phyloP scores from a whole-genome alignment of 108 stramenopile species.

The Cyclotella kingstonii region DNA sequence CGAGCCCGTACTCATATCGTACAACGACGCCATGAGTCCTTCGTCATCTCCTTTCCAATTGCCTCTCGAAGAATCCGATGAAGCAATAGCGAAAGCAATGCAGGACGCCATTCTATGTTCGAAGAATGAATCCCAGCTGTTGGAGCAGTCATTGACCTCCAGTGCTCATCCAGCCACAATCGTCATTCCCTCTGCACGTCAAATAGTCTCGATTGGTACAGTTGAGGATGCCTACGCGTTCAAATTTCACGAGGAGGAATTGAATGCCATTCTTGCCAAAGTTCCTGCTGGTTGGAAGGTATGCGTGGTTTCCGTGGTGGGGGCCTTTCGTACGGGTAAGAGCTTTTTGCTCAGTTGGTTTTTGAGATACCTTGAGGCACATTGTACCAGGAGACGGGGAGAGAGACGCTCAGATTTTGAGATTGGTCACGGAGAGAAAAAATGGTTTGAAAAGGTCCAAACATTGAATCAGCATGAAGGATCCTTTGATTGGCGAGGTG shows the following conservation, averaged over 20 bases:
- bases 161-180: no score
- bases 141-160: not conserved
- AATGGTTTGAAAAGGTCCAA: conserved; percentile 66
- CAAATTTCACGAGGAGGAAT: conserved; percentile 77
- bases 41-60: conserved; percentile 9
- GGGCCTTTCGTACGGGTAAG: conserved; percentile 98
- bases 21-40: conserved; percentile 28
- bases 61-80: not conserved
- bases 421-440: conserved; percentile 26
- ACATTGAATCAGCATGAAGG: conserved; percentile 59
- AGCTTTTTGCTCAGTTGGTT: conserved; percentile 94
- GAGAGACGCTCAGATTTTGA: not conserved
- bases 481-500: conserved; percentile 94
- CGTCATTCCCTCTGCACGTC: conserved; percentile 44
- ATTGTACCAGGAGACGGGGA: conserved; percentile 27
- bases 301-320: conserved; percentile 93
- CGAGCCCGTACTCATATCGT: conserved; percentile 34
- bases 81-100: not conserved
- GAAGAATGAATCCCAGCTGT: conserved; percentile 2
- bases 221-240: conserved; percentile 79
- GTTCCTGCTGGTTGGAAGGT: conserved; percentile 88
- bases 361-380: conserved; percentile 77
- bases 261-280: conserved; percentile 72
- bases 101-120: not conserved
- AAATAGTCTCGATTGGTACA: conserved; percentile 87